A percentile compares a stretch with the other conserved stretches of the same genome.
Evolutionary conservation across 257 asterid genomes (phyloP).

Genomic region (Gentiana dahurica): DNA sequence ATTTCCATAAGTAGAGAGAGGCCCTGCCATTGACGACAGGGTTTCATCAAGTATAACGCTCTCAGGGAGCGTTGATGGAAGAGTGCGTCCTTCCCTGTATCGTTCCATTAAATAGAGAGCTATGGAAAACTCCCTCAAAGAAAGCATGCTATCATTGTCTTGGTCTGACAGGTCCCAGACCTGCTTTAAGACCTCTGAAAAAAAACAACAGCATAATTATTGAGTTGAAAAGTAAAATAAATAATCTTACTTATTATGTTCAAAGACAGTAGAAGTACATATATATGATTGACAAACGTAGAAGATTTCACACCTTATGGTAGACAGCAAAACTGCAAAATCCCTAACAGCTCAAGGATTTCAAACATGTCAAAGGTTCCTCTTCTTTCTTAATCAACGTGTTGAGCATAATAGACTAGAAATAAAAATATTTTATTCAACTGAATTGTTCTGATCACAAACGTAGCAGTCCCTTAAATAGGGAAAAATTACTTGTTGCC

Average conservation of each 20-base stretch:
- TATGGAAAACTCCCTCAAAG: constrained; percentile 86
- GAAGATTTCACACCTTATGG: too few species aligned
- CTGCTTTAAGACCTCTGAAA: constrained; percentile 90
- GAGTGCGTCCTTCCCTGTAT: constrained; percentile 70
- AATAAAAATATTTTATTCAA: too few species aligned
- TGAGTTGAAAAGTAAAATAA: constrained; percentile 10
- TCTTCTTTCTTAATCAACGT: too few species aligned
- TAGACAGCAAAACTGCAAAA: too few species aligned
- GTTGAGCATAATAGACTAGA: too few species aligned
- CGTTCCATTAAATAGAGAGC: constrained; percentile 93
- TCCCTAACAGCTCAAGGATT: too few species aligned
- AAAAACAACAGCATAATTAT: constrained; percentile 17
- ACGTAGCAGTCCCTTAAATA: too few species aligned
- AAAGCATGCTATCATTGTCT: constrained; percentile 93
- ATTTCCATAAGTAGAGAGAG: constrained; percentile 59
- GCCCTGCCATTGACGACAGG: constrained; percentile 70
- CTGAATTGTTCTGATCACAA: too few species aligned
- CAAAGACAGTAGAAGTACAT: not conserved
- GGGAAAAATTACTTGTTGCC: too few species aligned
- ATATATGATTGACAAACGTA: too few species aligned
- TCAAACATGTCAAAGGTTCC: too few species aligned
- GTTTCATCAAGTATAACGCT: constrained; percentile 85
- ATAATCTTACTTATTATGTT: not conserved
- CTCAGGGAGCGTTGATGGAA: constrained; percentile 68
- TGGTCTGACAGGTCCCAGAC: constrained; percentile 97